Conservation (phyloP, 2,329 filamentous ascomycete genomes). For the Ophiostoma piceae region DNA sequence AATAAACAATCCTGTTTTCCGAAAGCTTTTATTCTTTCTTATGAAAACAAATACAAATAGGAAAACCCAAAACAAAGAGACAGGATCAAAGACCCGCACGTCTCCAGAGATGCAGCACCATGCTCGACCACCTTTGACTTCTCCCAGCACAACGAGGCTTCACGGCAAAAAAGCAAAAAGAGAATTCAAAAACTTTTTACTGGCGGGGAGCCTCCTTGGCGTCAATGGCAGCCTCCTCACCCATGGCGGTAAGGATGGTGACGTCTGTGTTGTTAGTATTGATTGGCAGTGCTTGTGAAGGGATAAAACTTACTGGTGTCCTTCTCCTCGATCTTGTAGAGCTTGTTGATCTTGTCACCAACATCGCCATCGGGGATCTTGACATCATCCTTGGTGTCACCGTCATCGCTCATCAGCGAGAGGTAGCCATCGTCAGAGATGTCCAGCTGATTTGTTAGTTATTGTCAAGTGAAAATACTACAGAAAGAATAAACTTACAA, state of each 20-base stretch:
- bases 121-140: background rate
- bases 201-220: constrained; percentile 78
- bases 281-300: background rate
- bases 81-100: background rate
- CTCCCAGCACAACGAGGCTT: constrained; percentile 21
- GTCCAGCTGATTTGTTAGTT: constrained; percentile 60
- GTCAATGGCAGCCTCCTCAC: constrained; percentile 86
- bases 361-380: constrained; percentile 85
- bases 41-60: constrained; percentile 5
- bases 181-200: constrained; percentile 29
- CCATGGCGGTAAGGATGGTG: constrained; percentile 91
- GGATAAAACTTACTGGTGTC: constrained; percentile 73
- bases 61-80: constrained; percentile 13
- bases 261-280: constrained; percentile 55
- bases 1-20: constrained; percentile 8
- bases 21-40: background rate
- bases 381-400: constrained; percentile 89
- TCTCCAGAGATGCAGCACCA: constrained; percentile 13
- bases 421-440: constrained; percentile 93
- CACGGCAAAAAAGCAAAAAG: constrained; percentile 22
- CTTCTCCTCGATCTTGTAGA: constrained; percentile 78
- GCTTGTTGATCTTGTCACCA: constrained; percentile 76
- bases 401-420: constrained; percentile 83
- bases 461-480: background rate
- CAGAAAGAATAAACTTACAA: constrained; percentile 58